Percentiles rank a stretch among this genome's conserved stretches.
phyloP scores from a whole-genome alignment of 129 eudicot species.

The Oenanthe sinensis region DNA sequence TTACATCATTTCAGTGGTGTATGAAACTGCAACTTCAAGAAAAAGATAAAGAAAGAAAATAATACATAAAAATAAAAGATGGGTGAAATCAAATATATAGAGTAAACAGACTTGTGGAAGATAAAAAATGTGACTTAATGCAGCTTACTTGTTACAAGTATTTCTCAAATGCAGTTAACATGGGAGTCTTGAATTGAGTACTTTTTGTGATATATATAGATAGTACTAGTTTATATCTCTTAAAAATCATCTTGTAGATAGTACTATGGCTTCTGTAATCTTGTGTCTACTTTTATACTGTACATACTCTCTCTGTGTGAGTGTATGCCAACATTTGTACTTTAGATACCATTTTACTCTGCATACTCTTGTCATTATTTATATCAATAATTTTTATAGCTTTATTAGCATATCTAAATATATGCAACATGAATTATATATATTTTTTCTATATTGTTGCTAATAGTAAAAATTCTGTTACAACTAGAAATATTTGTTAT shows the following conservation, averaged over 20 bases:
- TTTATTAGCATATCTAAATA: not conserved
- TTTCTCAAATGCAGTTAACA: constrained; percentile 1
- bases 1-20: no score
- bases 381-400: no score
- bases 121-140: not conserved
- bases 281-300: not conserved
- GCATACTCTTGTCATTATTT: not conserved
- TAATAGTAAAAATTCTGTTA: no score
- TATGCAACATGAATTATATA: not conserved
- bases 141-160: not conserved
- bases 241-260: no score
- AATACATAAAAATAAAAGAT: not conserved
- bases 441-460: no score
- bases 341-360: not conserved
- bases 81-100: not conserved
- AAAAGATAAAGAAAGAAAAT: no score
- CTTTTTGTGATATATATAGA: not conserved
- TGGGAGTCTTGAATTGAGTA: not conserved
- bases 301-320: not conserved
- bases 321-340: not conserved
- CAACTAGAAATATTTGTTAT: no score
- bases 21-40: not conserved
- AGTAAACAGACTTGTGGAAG: not conserved
- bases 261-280: not conserved
- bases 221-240: no score